phyloP scores from a whole-genome alignment of 345 rosid species.

The Syzygium oleosum region DNA sequence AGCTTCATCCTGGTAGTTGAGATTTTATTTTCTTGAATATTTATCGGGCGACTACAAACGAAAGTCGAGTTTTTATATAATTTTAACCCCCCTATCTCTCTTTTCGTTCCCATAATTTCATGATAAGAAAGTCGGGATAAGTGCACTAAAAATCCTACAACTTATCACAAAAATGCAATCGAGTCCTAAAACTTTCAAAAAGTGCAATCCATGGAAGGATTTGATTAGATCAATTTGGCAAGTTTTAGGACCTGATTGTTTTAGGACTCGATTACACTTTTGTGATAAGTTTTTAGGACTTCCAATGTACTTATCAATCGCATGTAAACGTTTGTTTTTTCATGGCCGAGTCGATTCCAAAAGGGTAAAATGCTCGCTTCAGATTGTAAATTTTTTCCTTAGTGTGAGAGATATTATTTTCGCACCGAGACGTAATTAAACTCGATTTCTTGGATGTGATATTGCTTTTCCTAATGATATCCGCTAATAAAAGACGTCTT shows the following conservation, averaged over 20 bases:
- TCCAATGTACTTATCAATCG: neutral
- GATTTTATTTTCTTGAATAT: neutral
- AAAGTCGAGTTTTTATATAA: neutral
- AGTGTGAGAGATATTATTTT: neutral
- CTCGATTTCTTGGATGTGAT: neutral
- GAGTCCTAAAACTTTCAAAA: no score
- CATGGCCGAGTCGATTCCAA: no score
- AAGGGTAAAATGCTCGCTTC: neutral
- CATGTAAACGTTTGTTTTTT: neutral
- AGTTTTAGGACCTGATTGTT: no score
- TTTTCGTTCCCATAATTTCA: neutral
- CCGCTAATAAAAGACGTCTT: neutral
- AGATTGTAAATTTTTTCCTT: neutral
- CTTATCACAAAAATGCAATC: no score
- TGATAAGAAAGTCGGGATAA: neutral
- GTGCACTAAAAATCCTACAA: no score
- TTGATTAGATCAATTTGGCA: no score
- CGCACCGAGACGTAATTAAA: neutral
- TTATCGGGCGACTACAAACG: neutral
- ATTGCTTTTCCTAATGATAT: neutral
- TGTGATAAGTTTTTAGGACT: no score
- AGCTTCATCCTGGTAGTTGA: neutral
- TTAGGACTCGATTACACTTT: no score
- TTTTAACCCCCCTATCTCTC: neutral
- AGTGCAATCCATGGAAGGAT: no score